phyloP scores from a whole-genome alignment of 495 filamentous ascomycete genomes.

The Talaromyces adpressus region DNA sequence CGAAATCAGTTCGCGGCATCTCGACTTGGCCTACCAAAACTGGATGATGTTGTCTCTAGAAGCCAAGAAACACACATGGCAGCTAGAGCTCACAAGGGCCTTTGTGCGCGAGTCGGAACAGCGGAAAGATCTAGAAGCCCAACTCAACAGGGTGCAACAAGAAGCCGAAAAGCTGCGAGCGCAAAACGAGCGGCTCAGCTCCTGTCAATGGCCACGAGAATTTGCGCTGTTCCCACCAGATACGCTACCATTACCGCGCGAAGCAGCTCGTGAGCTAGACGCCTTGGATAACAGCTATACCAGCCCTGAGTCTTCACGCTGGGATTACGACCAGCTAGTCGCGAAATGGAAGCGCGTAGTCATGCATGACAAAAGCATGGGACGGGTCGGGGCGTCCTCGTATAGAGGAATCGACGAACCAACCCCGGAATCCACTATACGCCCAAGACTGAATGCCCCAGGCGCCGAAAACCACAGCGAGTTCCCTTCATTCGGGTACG shows the following conservation, averaged over 20 bases:
- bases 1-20: slow-evolving; percentile 55
- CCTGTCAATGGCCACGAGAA: slow-evolving; percentile 64
- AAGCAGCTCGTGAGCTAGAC: slow-evolving; percentile 36
- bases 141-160: slow-evolving; percentile 56
- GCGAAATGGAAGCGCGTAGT: slow-evolving; percentile 52
- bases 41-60: slow-evolving; percentile 56
- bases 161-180: slow-evolving; percentile 65
- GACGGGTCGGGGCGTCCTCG: slow-evolving; percentile 30
- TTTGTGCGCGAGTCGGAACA: slow-evolving; percentile 62
- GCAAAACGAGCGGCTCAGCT: slow-evolving; percentile 61
- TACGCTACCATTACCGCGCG: slow-evolving; percentile 50
- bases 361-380: slow-evolving; percentile 42
- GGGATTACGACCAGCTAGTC: slow-evolving; percentile 51
- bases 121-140: slow-evolving; percentile 52
- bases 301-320: slow-evolving; percentile 31
- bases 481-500: slow-evolving; percentile 2
- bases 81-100: slow-evolving; percentile 67
- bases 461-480: not conserved
- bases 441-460: slow-evolving; percentile 18
- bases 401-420: slow-evolving; percentile 14
- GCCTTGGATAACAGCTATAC: slow-evolving; percentile 25
- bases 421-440: slow-evolving; percentile 15
- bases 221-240: slow-evolving; percentile 59
- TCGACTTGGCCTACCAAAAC: slow-evolving; percentile 60
- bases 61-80: slow-evolving; percentile 61